Evolutionary conservation across 2,329 filamentous ascomycete species (phyloP).

Genomic region (Colletotrichum caudatum): DNA sequence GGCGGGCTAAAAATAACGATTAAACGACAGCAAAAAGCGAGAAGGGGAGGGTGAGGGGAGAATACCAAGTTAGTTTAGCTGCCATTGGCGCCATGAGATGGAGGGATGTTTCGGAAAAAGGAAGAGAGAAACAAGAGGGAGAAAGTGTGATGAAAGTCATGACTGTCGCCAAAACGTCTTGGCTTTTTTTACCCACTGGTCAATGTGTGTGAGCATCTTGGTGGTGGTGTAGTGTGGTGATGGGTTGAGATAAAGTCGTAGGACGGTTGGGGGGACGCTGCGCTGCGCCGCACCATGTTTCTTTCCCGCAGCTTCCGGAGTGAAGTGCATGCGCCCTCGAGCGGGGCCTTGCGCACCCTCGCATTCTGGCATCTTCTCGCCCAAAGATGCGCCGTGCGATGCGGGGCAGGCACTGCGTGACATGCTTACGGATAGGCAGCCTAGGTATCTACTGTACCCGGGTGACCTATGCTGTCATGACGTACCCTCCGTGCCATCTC

Average conservation of each 20-base stretch:
- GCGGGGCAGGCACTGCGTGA: conserved; percentile 23
- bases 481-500: neutral
- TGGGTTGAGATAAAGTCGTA: neutral
- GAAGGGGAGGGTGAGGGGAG: neutral
- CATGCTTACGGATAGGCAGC: too few species aligned
- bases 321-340: too few species aligned
- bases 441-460: too few species aligned
- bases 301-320: conserved; percentile 7
- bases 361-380: neutral
- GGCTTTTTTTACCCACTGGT: too few species aligned
- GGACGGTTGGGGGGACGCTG: too few species aligned
- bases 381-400: conserved; percentile 30
- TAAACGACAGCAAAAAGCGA: neutral
- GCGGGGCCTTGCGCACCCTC: neutral
- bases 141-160: conserved; percentile 28
- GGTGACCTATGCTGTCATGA: too few species aligned
- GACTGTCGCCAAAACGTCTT: conserved; percentile 22
- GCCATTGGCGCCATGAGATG: neutral
- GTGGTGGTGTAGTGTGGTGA: neutral
- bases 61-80: neutral
- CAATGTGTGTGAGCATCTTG: neutral
- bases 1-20: neutral
- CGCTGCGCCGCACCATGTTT: too few species aligned
- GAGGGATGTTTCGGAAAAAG: neutral
- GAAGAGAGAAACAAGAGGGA: conserved; percentile 20